Percentiles rank a stretch among this genome's conserved stretches.
These are phyloP conservation scores for Carex littledalei DNA, from an alignment of 176 grass and related monocot genomes.

Conservation along the genomic window DNA sequence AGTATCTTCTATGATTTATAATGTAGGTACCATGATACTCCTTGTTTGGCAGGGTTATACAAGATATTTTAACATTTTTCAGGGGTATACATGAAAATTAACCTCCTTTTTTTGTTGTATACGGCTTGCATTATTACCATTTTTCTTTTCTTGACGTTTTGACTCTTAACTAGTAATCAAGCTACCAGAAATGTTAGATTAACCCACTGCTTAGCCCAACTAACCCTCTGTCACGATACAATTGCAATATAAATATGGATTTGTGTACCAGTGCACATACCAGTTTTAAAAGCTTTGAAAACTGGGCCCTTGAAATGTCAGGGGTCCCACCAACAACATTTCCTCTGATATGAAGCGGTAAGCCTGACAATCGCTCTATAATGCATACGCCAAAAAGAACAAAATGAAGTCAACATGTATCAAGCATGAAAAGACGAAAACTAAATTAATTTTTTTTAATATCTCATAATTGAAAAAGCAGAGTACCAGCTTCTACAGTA, in stretches of 20 bases:
- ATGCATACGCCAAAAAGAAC: background rate
- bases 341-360: slow-evolving; percentile 80
- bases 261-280: slow-evolving; percentile 16
- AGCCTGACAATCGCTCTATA: slow-evolving; percentile 42
- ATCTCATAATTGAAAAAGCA: slow-evolving; percentile 1
- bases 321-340: slow-evolving; percentile 33
- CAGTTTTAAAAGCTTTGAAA: slow-evolving; percentile 82
- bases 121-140: background rate
- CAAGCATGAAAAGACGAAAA: background rate
- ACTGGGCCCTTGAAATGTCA: slow-evolving; percentile 60
- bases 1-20: background rate
- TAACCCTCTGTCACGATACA: background rate
- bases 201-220: background rate
- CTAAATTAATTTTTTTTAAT: background rate
- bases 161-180: background rate
- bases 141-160: background rate
- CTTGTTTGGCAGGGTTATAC: background rate
- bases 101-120: background rate
- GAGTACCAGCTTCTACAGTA: slow-evolving; percentile 35
- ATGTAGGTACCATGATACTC: too few relatives aligned
- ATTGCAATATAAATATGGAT: background rate
- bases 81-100: background rate
- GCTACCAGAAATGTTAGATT: background rate
- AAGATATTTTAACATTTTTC: slow-evolving; percentile 10
- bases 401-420: background rate